Base-by-base conservation (phyloP, 2,329 filamentous ascomycete genomes). In the Claviceps pazoutovae region DNA sequence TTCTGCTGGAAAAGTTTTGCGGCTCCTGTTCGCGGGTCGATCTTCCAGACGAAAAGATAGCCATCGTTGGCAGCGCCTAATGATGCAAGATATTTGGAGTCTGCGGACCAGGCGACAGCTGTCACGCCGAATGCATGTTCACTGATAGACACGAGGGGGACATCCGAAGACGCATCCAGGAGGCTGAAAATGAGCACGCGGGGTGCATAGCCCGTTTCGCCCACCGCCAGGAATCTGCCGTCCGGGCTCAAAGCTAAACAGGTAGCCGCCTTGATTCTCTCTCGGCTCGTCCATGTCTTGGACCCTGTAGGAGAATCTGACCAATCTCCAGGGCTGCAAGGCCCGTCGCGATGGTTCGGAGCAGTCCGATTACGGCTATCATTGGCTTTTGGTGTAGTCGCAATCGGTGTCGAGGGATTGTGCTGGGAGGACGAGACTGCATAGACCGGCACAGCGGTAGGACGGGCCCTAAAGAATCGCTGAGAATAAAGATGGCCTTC, bases 121-220 rank as follows among this genome's bases (percentile, higher is more conserved):
- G 83, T 84, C 36, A 98, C 88, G 6, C 93, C 93, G 66, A 88
- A 94, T 1, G 82, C 84, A 67, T 98, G 93, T 62, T 98, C 93
- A 51, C 81, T 86, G 52, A 98, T 79, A 38, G 86, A 88, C 2
- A 89, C 86, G 6, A 96, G 74, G 2, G 93, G 93, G 1, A 77
- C 78, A 61, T 97, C 90, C 2, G 83, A 84, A 1, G 87, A 86
- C 38, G 77, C 77, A 61, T 95, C 89, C 59, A 86, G 79, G 5
- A 93, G 82, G 36, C 82, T 88, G 68, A 95, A 98, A 51, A 98
- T 83, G 53, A 97, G 74, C 21, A 98, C 88, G 50, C 93, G 79
- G 5, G 93, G 93, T 50, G 84, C 86, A 67, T 97, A 96, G 21
- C 93, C 93, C 3, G 90, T 95, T 77, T 98, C 93, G 60, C 93